A percentile compares a stretch with the other conserved stretches of the same genome.
These are phyloP conservation scores for Kandelia obovata DNA, from an alignment of 345 rosid genomes.

Conservation along the genomic window DNA sequence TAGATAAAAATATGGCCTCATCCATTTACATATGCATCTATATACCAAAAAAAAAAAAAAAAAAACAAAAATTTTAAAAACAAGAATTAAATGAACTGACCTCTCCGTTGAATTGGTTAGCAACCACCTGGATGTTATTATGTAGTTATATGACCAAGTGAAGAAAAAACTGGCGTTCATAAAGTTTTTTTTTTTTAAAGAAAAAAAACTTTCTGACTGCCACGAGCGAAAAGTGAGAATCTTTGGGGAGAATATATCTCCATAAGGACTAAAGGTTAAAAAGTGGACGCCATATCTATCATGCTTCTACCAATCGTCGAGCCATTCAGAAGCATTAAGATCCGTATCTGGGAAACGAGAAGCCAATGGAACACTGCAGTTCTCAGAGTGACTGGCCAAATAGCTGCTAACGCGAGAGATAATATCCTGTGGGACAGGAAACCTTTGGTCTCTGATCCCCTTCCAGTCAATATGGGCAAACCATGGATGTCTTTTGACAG, in stretches of 20 bases:
- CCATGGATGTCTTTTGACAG: slow-evolving; percentile 74
- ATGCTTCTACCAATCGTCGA: slow-evolving; percentile 68
- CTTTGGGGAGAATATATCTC: slow-evolving; percentile 1
- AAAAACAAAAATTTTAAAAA: slow-evolving; percentile 8
- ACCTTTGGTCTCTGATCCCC: slow-evolving; percentile 42
- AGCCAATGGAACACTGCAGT: slow-evolving; percentile 27
- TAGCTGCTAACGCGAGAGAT: slow-evolving; percentile 46
- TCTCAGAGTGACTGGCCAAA: slow-evolving; percentile 40
- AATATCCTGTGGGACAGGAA: slow-evolving; percentile 62
- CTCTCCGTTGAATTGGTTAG: slow-evolving; percentile 36
- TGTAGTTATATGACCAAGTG: neutral
- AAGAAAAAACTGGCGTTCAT: slow-evolving; percentile 20
- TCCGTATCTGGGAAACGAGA: slow-evolving; percentile 41
- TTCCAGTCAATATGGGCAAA: slow-evolving; percentile 61
- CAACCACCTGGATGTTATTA: slow-evolving; percentile 9
- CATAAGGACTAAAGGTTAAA: neutral
- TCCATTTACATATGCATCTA: slow-evolving; percentile 33
- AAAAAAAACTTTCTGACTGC: neutral
- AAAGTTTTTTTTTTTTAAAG: neutral
- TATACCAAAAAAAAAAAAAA: slow-evolving; percentile 24
- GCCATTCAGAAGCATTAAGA: slow-evolving; percentile 61
- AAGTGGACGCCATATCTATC: neutral
- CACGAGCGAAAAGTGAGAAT: slow-evolving; percentile 9
- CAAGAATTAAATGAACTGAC: neutral
- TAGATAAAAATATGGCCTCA: slow-evolving; percentile 10